Evolutionary conservation across 192 early-diverging fungal species (phyloP), one percentile per base, ranked within the genome.

Genomic region (Gigaspora rosea): DNA sequence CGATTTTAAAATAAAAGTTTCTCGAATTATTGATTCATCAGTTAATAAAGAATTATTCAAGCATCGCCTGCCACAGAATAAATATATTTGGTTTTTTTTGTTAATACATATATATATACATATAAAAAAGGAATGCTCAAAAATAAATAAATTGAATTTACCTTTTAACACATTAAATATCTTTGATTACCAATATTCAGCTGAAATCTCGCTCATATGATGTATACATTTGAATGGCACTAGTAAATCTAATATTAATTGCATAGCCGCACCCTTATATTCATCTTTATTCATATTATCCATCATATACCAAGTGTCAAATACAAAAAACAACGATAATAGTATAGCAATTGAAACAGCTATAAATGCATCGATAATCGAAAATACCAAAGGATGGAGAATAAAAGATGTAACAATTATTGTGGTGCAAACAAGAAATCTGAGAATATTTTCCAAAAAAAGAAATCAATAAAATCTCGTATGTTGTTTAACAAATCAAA

Each of bases 241-340:
- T 32, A 76, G 13, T 10, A 76, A 57, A 67, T 76, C 75, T 50
- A 76, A 63, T 50, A 65, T 35, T 32, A 67, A 47, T 63, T 76
- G 75, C 63, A 76, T 67, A 18, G n/a, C 41, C 7, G 75, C 75
- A 15, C 35, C 75, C 75, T 27, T 46, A 57, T 36, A 76, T 27
- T 76, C 75, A 0, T 52, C 22, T 59, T 65, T 57, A 41, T 47
- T 76, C 75, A 76, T 65, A 22, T 10, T 66, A 56, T 65, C 32
- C 50, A 76, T 51, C 33, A 76, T 35, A 76, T 76, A 76, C 50
- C 61, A 76, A 4, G 46, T 49, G 49, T 76, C 75, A n/a, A 76
- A 33, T 18, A 76, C 54, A 46, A 76, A 66, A n/a, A 67, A 76
- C 9, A 54, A 15, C n/a, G 64, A 56, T 15, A 76, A 47, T 4